phyloP scores from a whole-genome alignment of 352 stramenopile species.

The Aphanomyces euteiches region DNA sequence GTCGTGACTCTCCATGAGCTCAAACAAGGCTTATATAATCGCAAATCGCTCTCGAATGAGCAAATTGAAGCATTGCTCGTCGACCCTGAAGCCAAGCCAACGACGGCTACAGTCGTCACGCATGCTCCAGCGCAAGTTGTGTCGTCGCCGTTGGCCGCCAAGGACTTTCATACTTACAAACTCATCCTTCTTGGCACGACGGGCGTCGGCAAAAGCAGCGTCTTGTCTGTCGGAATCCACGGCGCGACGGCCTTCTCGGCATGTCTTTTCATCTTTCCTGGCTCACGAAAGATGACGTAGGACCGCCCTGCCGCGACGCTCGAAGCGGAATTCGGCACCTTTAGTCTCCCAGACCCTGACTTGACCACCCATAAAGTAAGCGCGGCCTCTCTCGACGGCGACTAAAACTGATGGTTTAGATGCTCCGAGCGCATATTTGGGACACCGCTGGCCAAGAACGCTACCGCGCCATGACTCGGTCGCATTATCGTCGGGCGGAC shows the following conservation, averaged over 20 bases:
- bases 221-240: constrained; percentile 58
- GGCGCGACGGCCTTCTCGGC: constrained; percentile 53
- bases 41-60: constrained; percentile 9
- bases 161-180: constrained; percentile 49
- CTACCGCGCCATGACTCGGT: constrained; percentile 86
- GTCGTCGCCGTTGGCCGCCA: background rate
- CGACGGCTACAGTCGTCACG: constrained; percentile 27
- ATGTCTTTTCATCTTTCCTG: background rate
- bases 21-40: constrained; percentile 16
- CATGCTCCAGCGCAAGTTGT: background rate
- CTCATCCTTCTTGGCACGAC: constrained; percentile 76
- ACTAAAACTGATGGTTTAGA: constrained; percentile 31
- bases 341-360: constrained; percentile 57
- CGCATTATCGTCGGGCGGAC: constrained; percentile 79
- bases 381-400: background rate
- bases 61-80: constrained; percentile 32
- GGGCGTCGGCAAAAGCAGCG: constrained; percentile 73
- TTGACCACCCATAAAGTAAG: constrained; percentile 43
- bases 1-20: constrained; percentile 74
- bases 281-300: constrained; percentile 29
- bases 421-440: constrained; percentile 82
- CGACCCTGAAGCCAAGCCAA: constrained; percentile 37
- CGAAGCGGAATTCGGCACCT: constrained; percentile 69
- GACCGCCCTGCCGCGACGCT: constrained; percentile 59
- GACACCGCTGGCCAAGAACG: constrained; percentile 86